These are phyloP conservation scores for Cyamopsis tetragonoloba DNA, from an alignment of 306 rosid genomes.

Conservation along the genomic window DNA sequence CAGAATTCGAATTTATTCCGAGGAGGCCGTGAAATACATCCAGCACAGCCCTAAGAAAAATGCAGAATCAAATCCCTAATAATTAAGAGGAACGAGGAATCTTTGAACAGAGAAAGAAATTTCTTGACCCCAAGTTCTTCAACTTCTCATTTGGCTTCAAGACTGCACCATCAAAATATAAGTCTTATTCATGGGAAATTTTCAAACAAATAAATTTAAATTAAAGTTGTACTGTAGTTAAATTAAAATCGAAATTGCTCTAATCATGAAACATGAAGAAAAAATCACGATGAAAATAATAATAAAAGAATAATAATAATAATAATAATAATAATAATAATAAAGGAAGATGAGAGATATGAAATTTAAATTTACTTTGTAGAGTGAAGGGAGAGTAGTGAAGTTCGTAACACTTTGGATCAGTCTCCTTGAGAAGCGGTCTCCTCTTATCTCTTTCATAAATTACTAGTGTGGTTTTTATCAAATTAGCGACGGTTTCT, in stretches of 20 bases:
- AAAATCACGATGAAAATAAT: too few species aligned
- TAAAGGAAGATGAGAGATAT: neutral
- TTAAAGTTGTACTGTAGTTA: too few species aligned
- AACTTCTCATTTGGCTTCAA: slow-evolving; percentile 48
- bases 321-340: neutral
- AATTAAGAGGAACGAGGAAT: neutral
- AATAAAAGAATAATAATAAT: too few species aligned
- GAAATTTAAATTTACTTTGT: slow-evolving; percentile 32
- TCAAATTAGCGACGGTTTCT: slow-evolving; percentile 41
- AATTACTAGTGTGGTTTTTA: slow-evolving; percentile 35
- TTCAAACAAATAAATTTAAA: neutral
- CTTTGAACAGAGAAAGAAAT: slow-evolving; percentile 58
- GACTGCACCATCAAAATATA: slow-evolving; percentile 38
- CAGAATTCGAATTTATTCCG: too few species aligned
- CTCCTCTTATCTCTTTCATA: slow-evolving; percentile 53
- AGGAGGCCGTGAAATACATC: too few species aligned
- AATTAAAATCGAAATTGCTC: too few species aligned
- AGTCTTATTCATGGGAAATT: neutral
- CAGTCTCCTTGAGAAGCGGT: slow-evolving; percentile 39
- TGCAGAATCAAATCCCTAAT: slow-evolving; percentile 15
- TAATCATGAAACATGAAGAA: neutral
- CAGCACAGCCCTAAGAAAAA: too few species aligned
- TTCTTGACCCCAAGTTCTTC: slow-evolving; percentile 55
- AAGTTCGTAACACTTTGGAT: slow-evolving; percentile 47
- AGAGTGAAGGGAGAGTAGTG: slow-evolving; percentile 65